Evolutionary conservation across 1,284 basidiomycete genomes (phyloP), one percentile per base, ranked within the genome.

Genomic region (Xerocomus minutiporus): DNA sequence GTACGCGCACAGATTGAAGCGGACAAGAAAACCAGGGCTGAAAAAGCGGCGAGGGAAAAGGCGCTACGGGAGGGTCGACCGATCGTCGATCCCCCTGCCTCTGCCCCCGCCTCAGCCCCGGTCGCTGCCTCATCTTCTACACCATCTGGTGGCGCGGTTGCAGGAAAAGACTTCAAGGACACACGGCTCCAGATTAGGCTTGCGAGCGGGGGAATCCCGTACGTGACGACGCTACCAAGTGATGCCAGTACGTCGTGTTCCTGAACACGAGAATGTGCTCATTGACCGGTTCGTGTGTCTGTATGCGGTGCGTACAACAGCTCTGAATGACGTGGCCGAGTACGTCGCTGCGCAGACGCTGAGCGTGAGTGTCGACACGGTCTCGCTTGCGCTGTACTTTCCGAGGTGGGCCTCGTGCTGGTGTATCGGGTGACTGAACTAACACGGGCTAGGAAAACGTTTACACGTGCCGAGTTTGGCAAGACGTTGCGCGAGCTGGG

Each of bases 1-100:
- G 77, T 96, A 62, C 92, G 91, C 66, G 91, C 88, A 0, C 92
- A 96, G 69, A 97, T 97, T 59, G 94, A 96, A 70, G 89, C 87
- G 1, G 94, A 97, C 75, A 97, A 93, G 73, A 81, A 82, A 52
- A 85, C 83, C 25, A 83, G 94, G n/a, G 90, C 91, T 0, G 92
- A 90, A 63, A 93, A 90, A 64, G 78, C 85, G 1, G 92, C 92
- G 0, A 76, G 83, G 31, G 94, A 96, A 71, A 97, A 96, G 69
- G 92, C 91, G 0, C 67, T 93, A 11, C 81, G 93, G 36, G 91
- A 93, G 44, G 93, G 91, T 15, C 70, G 67, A 61, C 73, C 75
- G 40, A 65, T 80, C 50, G 71, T 72, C 20, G 75, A 72, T 48
- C 61, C 66, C 3, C 3, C 51, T 3, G 17, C 36, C 4, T 4